Conservation (phyloP, 305 asterid genomes). For the Nicotiana rustica region DNA sequence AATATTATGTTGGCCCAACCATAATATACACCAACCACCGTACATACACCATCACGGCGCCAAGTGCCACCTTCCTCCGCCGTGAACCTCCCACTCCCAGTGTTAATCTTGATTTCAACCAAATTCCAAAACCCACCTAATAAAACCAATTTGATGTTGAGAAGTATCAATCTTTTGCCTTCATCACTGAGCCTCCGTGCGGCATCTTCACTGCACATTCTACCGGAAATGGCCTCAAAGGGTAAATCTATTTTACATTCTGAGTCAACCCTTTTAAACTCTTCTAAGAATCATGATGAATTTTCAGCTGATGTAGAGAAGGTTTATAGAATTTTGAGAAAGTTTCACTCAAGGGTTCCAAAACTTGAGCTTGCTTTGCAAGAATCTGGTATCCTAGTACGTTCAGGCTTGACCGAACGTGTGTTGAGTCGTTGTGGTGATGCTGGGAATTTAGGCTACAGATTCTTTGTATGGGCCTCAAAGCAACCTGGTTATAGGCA, state of each 20-base stretch:
- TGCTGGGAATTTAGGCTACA: slow-evolving; percentile 91
- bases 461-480: slow-evolving; percentile 85
- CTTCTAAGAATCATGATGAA: slow-evolving; percentile 54
- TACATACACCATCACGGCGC: not conserved
- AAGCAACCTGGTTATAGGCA: slow-evolving; percentile 82
- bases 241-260: slow-evolving; percentile 12
- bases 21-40: not conserved
- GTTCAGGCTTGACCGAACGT: slow-evolving; percentile 83
- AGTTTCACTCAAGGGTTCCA: slow-evolving; percentile 79
- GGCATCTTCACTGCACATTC: not conserved
- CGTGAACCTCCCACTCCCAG: not conserved
- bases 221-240: not conserved
- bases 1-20: not conserved
- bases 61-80: not conserved
- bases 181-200: not conserved
- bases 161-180: not conserved
- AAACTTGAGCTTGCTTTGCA: slow-evolving; percentile 88
- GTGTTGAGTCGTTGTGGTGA: slow-evolving; percentile 92
- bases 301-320: slow-evolving; percentile 80
- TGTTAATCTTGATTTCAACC: not conserved
- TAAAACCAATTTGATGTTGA: slow-evolving; percentile 17
- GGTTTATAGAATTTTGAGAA: slow-evolving; percentile 68
- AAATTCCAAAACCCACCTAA: not conserved
- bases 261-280: not conserved
- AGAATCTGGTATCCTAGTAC: slow-evolving; percentile 70